These are phyloP conservation scores for Zalaria sp. DNA, from an alignment of 2,329 filamentous ascomycete species.

Conservation along the genomic window DNA sequence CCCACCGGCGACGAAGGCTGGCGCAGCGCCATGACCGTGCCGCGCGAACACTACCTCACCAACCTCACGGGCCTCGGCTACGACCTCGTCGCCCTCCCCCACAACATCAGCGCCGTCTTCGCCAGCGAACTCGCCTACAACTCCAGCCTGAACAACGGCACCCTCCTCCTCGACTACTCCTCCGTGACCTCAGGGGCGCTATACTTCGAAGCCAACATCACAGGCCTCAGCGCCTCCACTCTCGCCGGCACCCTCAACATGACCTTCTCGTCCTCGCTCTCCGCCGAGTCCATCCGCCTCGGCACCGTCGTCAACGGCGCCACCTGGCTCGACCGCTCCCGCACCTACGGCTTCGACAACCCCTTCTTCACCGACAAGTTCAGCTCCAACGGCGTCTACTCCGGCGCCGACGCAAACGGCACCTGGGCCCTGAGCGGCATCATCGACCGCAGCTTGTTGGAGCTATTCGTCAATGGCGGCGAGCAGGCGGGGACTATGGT, in stretches of 20 bases:
- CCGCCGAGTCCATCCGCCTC: constrained; percentile 34
- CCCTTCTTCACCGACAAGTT: constrained; percentile 44
- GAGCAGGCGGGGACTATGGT: constrained; percentile 34
- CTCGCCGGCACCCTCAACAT: constrained; percentile 33
- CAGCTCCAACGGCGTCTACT: constrained; percentile 17
- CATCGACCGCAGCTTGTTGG: constrained; percentile 40
- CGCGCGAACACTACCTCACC: constrained; percentile 37
- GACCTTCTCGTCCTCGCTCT: constrained; percentile 35
- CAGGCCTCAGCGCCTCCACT: constrained; percentile 19
- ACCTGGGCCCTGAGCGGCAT: constrained; percentile 32
- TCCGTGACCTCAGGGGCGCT: constrained; percentile 35
- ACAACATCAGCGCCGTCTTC: constrained; percentile 34
- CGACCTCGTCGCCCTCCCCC: constrained; percentile 36
- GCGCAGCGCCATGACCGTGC: constrained; percentile 37
- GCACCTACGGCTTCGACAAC: constrained; percentile 36
- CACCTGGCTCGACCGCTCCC: constrained; percentile 36
- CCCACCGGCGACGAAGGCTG: constrained; percentile 42
- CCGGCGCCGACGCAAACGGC: constrained; percentile 10
- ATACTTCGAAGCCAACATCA: constrained; percentile 41
- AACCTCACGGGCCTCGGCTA: constrained; percentile 37
- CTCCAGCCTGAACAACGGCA: constrained; percentile 32
- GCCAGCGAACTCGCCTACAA: constrained; percentile 30
- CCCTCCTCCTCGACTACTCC: constrained; percentile 37
- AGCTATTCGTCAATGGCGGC: constrained; percentile 41
- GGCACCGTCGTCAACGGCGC: constrained; percentile 37